A percentile compares a stretch with the other conserved stretches of the same genome.
These are phyloP conservation scores for Trichophyton equinum DNA, from an alignment of 2,329 filamentous ascomycete genomes.

Conservation along the genomic window DNA sequence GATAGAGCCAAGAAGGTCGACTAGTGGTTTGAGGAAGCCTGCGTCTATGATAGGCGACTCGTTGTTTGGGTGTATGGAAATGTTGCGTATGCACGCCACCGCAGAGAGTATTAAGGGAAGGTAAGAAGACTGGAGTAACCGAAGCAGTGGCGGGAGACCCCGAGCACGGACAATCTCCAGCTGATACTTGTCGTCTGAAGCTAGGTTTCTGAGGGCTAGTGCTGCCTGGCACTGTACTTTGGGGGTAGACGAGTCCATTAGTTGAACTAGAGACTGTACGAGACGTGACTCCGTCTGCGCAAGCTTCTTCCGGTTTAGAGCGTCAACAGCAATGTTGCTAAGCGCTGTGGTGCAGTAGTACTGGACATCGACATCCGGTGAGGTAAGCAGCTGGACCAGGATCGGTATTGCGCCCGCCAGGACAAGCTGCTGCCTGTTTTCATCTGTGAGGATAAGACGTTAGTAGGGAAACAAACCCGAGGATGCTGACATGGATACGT, in stretches of 20 bases:
- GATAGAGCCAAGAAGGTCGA: slow-evolving; percentile 84
- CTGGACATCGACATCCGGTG: slow-evolving; percentile 89
- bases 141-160: slow-evolving; percentile 72
- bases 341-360: slow-evolving; percentile 98
- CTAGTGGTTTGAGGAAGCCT: slow-evolving; percentile 84
- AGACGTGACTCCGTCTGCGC: slow-evolving; percentile 82
- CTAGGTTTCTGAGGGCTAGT: slow-evolving; percentile 81
- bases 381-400: slow-evolving; percentile 85
- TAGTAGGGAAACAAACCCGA: background rate
- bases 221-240: slow-evolving; percentile 98
- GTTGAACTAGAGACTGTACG: slow-evolving; percentile 82
- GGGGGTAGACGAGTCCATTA: slow-evolving; percentile 94
- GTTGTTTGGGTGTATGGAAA: slow-evolving; percentile 94
- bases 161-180: slow-evolving; percentile 88
- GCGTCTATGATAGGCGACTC: slow-evolving; percentile 98
- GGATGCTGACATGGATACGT: slow-evolving; percentile 17
- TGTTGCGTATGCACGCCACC: slow-evolving; percentile 96
- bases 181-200: slow-evolving; percentile 97
- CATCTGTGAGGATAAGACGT: slow-evolving; percentile 47
- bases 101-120: slow-evolving; percentile 91
- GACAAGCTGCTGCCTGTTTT: slow-evolving; percentile 94
- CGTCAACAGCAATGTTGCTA: slow-evolving; percentile 95
- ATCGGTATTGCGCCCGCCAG: slow-evolving; percentile 97
- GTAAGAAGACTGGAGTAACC: slow-evolving; percentile 87
- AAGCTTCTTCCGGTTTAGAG: slow-evolving; percentile 78